phyloP scores from a whole-genome alignment of 768 basidiomycete genomes.

The Lactifluus piperatus region DNA sequence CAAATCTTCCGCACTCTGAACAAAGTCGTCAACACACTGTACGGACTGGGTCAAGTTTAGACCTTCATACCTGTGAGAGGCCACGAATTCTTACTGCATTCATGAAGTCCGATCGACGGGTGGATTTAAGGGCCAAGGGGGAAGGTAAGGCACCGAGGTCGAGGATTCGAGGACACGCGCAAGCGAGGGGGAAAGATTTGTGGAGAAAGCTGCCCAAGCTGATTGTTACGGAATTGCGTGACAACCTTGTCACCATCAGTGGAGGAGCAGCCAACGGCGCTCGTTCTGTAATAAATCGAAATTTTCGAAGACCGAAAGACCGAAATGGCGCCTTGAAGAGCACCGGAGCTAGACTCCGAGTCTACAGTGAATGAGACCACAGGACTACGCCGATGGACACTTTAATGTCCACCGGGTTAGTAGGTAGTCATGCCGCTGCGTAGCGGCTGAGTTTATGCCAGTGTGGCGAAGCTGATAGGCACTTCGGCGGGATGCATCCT shows the following conservation, averaged over 20 bases:
- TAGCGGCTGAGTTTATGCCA: background rate
- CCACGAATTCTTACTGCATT: background rate
- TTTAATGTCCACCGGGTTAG: background rate
- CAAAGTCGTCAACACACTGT: conserved; percentile 9
- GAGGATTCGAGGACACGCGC: background rate
- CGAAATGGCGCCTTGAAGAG: background rate
- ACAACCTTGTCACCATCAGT: background rate
- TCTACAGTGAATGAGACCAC: background rate
- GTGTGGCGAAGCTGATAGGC: background rate
- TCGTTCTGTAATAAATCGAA: background rate
- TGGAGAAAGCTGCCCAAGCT: background rate
- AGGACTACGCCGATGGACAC: background rate
- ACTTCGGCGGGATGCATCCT: background rate
- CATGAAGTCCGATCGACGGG: background rate
- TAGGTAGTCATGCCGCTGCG: background rate
- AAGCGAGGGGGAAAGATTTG: background rate
- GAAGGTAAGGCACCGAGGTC: background rate
- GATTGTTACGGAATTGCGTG: background rate
- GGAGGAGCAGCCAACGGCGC: background rate
- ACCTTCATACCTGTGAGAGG: background rate
- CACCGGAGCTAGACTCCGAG: background rate
- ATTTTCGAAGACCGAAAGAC: background rate
- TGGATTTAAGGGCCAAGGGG: background rate
- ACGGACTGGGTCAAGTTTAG: background rate
- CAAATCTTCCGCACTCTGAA: conserved; percentile 8